Percentiles rank a stretch among this genome's conserved stretches.
phyloP scores from a whole-genome alignment of 768 basidiomycete genomes.

The Auriscalpium microsporum region DNA sequence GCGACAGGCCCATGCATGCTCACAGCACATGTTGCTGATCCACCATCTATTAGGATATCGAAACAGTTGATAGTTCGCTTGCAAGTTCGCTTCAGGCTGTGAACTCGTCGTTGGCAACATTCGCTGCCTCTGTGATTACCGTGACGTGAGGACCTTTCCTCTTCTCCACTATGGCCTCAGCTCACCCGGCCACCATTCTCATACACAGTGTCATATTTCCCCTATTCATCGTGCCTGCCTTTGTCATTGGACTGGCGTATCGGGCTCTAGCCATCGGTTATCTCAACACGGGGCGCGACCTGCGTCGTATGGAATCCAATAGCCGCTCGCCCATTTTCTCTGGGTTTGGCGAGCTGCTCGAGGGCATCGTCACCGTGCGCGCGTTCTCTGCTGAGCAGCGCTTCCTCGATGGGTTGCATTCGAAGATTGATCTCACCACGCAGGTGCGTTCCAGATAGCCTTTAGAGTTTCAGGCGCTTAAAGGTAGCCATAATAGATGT shows the following conservation, averaged over 20 bases:
- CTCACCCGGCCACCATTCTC: conserved; percentile 13
- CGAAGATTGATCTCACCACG: conserved; percentile 70
- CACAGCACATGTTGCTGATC: neutral
- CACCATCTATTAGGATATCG: conserved; percentile 48
- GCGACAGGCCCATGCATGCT: neutral
- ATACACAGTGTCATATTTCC: conserved; percentile 60
- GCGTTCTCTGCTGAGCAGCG: conserved; percentile 78
- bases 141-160: conserved; percentile 42
- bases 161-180: neutral
- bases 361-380: conserved; percentile 33
- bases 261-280: conserved; percentile 63
- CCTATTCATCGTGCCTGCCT: conserved; percentile 70
- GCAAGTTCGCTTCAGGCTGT: conserved; percentile 65
- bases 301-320: conserved; percentile 88
- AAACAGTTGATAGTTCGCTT: conserved; percentile 74
- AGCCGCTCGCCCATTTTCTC: conserved; percentile 78
- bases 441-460: conserved; percentile 34
- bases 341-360: conserved; percentile 73
- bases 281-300: conserved; percentile 71
- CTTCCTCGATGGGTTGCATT: conserved; percentile 69
- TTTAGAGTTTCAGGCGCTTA: neutral
- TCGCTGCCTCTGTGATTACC: conserved; percentile 68
- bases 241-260: conserved; percentile 67
- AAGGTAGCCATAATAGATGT: conserved; percentile 41
- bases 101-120: conserved; percentile 67